phyloP scores from a whole-genome alignment of 768 basidiomycete species.

The Strobilomyces dryophilus region DNA sequence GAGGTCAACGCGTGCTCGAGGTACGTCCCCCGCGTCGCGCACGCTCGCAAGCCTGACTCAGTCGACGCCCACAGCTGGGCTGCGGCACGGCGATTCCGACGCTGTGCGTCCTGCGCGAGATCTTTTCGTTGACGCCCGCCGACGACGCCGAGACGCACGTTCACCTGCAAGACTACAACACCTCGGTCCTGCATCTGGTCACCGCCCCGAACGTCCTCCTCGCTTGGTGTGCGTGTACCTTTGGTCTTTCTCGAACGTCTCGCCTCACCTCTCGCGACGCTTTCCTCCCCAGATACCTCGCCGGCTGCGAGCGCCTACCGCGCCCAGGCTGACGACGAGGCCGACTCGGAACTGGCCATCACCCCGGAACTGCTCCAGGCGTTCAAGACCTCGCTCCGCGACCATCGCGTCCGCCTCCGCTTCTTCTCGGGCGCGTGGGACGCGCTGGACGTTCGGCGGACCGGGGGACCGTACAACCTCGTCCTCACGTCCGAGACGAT shows the following conservation, averaged over 20 bases:
- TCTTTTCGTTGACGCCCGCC: slow-evolving; percentile 42
- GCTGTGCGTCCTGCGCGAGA: slow-evolving; percentile 59
- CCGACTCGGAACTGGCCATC: slow-evolving; percentile 58
- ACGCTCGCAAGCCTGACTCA: neutral
- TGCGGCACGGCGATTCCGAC: slow-evolving; percentile 92
- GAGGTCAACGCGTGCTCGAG: slow-evolving; percentile 66
- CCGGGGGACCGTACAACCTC: slow-evolving; percentile 54
- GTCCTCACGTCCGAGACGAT: slow-evolving; percentile 93
- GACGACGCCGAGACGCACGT: slow-evolving; percentile 42
- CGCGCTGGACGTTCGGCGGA: slow-evolving; percentile 36
- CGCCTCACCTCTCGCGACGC: neutral
- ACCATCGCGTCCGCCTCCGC: slow-evolving; percentile 53
- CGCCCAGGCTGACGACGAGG: slow-evolving; percentile 4
- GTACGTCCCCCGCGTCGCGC: slow-evolving; percentile 33
- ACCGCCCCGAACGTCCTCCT: slow-evolving; percentile 77
- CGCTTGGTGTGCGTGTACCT: slow-evolving; percentile 79
- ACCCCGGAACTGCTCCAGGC: slow-evolving; percentile 58
- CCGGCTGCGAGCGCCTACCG: slow-evolving; percentile 50
- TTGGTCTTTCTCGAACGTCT: too few species aligned
- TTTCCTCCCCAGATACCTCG: slow-evolving; percentile 51
- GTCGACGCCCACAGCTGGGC: slow-evolving; percentile 58
- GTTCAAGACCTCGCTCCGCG: slow-evolving; percentile 57
- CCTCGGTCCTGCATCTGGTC: slow-evolving; percentile 71
- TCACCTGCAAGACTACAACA: slow-evolving; percentile 92
- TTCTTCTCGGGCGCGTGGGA: slow-evolving; percentile 88